These are phyloP conservation scores for Coprinopsis strossmayeri DNA, from an alignment of 768 basidiomycete species.

Conservation along the genomic window DNA sequence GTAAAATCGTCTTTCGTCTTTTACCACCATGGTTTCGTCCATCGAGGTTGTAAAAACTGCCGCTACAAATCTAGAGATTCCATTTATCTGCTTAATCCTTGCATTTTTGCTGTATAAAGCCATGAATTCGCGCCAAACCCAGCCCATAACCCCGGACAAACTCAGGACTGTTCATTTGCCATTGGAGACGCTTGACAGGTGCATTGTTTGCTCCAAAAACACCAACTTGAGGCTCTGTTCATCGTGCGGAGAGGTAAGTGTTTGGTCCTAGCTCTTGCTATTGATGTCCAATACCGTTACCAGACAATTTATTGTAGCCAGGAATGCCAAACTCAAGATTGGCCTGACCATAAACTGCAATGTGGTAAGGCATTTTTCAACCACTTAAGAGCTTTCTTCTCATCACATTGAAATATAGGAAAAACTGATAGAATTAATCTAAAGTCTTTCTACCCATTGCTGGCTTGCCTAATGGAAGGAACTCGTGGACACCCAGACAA, in stretches of 20 bases:
- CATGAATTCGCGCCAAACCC: no score
- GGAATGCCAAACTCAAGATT: slow-evolving; percentile 13
- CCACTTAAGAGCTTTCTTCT: no score
- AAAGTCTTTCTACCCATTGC: slow-evolving; percentile 11
- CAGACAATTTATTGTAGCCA: slow-evolving; percentile 12
- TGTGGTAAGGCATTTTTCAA: no score
- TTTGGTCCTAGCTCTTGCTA: neutral
- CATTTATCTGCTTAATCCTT: no score
- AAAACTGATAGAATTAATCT: slow-evolving; percentile 13
- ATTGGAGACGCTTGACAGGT: slow-evolving; percentile 11
- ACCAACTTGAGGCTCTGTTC: slow-evolving; percentile 8
- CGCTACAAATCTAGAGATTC: no score
- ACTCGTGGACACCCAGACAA: neutral
- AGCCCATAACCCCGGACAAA: neutral
- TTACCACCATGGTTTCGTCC: no score
- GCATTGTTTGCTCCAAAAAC: slow-evolving; percentile 7
- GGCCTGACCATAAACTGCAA: slow-evolving; percentile 10
- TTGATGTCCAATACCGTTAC: neutral
- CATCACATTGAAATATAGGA: neutral
- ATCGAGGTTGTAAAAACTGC: no score
- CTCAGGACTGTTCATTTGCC: slow-evolving; percentile 5
- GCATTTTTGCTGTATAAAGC: no score
- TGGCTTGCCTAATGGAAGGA: slow-evolving; percentile 10
- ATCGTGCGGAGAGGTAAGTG: slow-evolving; percentile 11
- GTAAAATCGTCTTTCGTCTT: no score